A percentile compares a stretch with the other conserved stretches of the same genome.
Conservation (phyloP, 148 eudicot genomes). For the Talinum fruticosum region DNA sequence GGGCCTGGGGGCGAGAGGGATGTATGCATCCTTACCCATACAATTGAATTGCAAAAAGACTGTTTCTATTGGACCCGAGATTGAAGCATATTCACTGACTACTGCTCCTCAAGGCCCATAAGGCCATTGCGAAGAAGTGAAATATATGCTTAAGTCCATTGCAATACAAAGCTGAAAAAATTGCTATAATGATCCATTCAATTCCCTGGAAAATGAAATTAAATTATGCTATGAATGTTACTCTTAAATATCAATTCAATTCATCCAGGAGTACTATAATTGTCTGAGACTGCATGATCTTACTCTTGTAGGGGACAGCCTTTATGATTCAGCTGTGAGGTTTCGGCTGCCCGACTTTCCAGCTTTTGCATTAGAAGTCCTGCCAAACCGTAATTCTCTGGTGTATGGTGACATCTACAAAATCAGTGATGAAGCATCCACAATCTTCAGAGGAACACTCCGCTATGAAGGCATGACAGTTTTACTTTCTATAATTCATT, state of each 20-base stretch:
- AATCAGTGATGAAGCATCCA: constrained; percentile 71
- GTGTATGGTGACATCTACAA: constrained; percentile 82
- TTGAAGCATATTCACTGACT: no score
- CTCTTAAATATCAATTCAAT: not conserved
- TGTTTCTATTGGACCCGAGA: no score
- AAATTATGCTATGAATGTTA: not conserved
- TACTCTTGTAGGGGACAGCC: constrained; percentile 66
- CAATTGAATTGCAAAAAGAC: no score
- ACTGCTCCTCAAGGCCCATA: no score
- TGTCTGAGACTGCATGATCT: not conserved
- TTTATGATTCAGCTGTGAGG: constrained; percentile 75
- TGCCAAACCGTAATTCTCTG: constrained; percentile 93
- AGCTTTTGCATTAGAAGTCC: constrained; percentile 91
- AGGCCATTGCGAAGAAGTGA: no score
- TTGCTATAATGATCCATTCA: no score
- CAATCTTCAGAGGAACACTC: constrained; percentile 92
- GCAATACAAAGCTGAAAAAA: no score
- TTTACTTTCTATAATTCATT: not conserved
- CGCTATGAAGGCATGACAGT: constrained; percentile 75
- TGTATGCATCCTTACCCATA: not conserved
- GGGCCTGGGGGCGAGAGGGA: not conserved
- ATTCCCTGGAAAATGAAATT: no score
- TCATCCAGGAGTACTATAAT: no score
- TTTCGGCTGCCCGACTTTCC: constrained; percentile 80
- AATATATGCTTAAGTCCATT: no score